A percentile compares a stretch with the other conserved stretches of the same genome.
Evolutionary conservation across 495 filamentous ascomycete species (phyloP).

Genomic region (Trichocladium antarcticum): DNA sequence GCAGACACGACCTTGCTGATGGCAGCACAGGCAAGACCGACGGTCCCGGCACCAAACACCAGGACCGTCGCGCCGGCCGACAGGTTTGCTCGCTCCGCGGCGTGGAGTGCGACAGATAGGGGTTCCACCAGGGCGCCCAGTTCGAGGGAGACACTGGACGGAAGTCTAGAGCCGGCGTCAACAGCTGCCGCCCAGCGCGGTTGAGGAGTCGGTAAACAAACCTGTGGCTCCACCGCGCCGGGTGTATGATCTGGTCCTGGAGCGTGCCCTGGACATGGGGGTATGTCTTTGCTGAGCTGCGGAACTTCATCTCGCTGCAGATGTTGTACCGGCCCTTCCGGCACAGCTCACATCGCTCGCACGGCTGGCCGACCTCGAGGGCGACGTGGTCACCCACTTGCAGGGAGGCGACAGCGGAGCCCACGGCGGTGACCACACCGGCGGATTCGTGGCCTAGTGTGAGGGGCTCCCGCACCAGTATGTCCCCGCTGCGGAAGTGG

Average conservation of each 20-base stretch:
- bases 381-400: constrained; percentile 62
- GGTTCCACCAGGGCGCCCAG: constrained; percentile 71
- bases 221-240: constrained; percentile 55
- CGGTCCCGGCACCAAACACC: constrained; percentile 71
- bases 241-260: constrained; percentile 68
- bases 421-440: constrained; percentile 45
- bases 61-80: constrained; percentile 46
- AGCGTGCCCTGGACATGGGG: constrained; percentile 77
- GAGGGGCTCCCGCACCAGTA: constrained; percentile 50
- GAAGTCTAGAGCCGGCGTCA: constrained; percentile 37
- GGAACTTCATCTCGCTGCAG: constrained; percentile 67
- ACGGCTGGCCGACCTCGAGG: constrained; percentile 75
- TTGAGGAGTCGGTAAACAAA: constrained; percentile 22
- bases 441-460: constrained; percentile 54
- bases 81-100: constrained; percentile 49
- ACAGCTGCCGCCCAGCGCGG: background rate
- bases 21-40: constrained; percentile 66
- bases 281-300: constrained; percentile 64
- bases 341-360: constrained; percentile 56
- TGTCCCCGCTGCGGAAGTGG: constrained; percentile 57
- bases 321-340: constrained; percentile 68
- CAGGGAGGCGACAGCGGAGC: constrained; percentile 35
- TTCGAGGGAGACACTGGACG: constrained; percentile 48
- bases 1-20: constrained; percentile 38
- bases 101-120: constrained; percentile 70